Conservation (phyloP, 2,329 filamentous ascomycete genomes). For the Fusarium pininemorale region DNA sequence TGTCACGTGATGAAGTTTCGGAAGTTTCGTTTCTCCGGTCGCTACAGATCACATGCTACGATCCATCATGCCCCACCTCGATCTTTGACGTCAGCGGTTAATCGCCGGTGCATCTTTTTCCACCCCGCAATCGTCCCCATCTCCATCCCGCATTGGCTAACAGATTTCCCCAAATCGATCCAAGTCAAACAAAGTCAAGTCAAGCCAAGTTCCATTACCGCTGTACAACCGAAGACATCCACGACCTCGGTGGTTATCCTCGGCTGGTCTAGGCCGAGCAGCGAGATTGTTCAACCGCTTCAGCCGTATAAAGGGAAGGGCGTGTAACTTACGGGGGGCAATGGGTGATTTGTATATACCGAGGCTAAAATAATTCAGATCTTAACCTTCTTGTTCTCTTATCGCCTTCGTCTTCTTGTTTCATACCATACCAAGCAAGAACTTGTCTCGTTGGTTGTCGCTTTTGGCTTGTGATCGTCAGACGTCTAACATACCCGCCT, state of each 20-base stretch:
- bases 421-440: slow-evolving; percentile 2
- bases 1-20: slow-evolving; percentile 17
- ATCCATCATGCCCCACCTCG: not conserved
- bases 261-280: slow-evolving; percentile 36
- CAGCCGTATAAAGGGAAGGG: slow-evolving; percentile 17
- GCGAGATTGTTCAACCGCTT: slow-evolving; percentile 29
- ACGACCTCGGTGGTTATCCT: slow-evolving; percentile 40
- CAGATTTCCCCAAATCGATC: slow-evolving; percentile 8
- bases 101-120: slow-evolving; percentile 29
- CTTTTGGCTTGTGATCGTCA: slow-evolving; percentile 34
- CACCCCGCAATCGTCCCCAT: slow-evolving; percentile 4
- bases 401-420: not conserved
- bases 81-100: slow-evolving; percentile 43
- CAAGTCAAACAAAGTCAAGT: not conserved
- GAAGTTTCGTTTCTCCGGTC: slow-evolving; percentile 13
- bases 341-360: slow-evolving; percentile 11
- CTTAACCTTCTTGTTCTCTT: not conserved
- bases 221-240: slow-evolving; percentile 30
- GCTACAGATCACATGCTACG: slow-evolving; percentile 35
- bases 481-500: slow-evolving; percentile 15
- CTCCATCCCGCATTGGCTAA: slow-evolving; percentile 6
- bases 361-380: slow-evolving; percentile 15
- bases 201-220: slow-evolving; percentile 18
- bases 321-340: slow-evolving; percentile 4
- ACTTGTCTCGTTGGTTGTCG: not conserved